phyloP scores from a whole-genome alignment of 768 basidiomycete genomes.

The Trametes villosa region DNA sequence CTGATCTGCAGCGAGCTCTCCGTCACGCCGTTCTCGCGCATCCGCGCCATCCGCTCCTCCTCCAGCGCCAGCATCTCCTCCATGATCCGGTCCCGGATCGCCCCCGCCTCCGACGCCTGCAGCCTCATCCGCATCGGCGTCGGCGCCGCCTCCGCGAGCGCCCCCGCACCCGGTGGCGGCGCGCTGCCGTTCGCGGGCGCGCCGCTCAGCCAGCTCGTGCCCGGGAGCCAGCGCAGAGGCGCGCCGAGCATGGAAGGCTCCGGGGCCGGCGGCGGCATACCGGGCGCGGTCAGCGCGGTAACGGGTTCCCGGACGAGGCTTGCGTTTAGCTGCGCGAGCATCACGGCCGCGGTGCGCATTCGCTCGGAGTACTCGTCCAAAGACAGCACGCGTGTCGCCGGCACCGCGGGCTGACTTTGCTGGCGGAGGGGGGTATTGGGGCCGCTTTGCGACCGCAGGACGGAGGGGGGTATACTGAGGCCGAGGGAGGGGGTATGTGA shows the following conservation, averaged over 20 bases:
- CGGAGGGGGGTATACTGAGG: conserved; percentile 9
- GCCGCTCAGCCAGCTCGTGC: conserved; percentile 33
- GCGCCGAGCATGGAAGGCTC: conserved; percentile 23
- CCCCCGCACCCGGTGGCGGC: no score
- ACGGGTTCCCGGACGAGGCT: conserved; percentile 64
- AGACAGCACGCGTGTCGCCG: conserved; percentile 51
- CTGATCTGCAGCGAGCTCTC: conserved; percentile 65
- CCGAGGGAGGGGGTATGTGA: conserved; percentile 25
- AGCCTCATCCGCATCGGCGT: conserved; percentile 63
- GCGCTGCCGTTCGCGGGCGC: conserved; percentile 24
- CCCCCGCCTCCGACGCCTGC: conserved; percentile 80
- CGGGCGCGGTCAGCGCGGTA: conserved; percentile 26
- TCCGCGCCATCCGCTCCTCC: conserved; percentile 94
- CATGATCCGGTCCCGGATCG: conserved; percentile 96
- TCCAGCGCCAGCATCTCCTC: conserved; percentile 97
- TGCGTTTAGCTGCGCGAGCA: conserved; percentile 96
- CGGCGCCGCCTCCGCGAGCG: conserved; percentile 4
- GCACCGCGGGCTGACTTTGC: conserved; percentile 1
- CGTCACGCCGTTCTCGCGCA: conserved; percentile 72
- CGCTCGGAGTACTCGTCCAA: conserved; percentile 98
- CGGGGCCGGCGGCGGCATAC: conserved; percentile 19
- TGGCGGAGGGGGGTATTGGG: conserved; percentile 19
- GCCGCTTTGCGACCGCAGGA: neutral
- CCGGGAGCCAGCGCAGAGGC: conserved; percentile 36
- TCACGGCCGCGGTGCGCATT: conserved; percentile 97